Evolutionary conservation across 2,329 filamentous ascomycete species (phyloP), one percentile per base, ranked within the genome.

Genomic region (Ascochyta pisi): DNA sequence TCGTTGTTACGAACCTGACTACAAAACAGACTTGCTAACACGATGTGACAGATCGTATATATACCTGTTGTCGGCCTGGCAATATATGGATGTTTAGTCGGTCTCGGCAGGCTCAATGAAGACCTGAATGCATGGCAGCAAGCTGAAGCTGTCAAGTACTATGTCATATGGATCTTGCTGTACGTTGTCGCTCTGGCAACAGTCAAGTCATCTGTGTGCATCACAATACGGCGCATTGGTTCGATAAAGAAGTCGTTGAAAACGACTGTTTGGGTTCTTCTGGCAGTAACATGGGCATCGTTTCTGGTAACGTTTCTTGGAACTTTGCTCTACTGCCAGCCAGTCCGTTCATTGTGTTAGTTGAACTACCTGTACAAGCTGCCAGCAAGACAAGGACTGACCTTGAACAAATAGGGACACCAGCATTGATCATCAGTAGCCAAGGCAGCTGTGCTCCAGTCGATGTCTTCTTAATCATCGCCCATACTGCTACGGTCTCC

Each of bases 131-230:
- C 10, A 10, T 64, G 61, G 63, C 63, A 65, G 33, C 48, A 53
- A 43, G 41, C 34, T 1, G 47, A 65, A 31, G 45, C 57, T 7
- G 45, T 65, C 43, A 61, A 65, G 29, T 62, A 60, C 43, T 65
- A 65, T 40, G 52, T 64, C 23, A 62, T 65, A n/a, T 65, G 63
- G 63, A 65, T 64, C 27, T 45, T 65, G 47, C 46, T 48, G 1
- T 65, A 65, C 34, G 63, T 65, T 8, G 39, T 65, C 12, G 61
- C 61, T 9, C 57, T 65, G 19, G 61, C 60, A 3, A 60, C 54
- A 1, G 53, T 65, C 38, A 65, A 65, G 13, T 65, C 61, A 0
- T 65, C 61, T 0, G 54, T 65, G 9, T 65, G 58, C 47, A 57
- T 65, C 23, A 64, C 63, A 9, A 64, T 65, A 4, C 46, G 57